Evolutionary conservation across 176 grass and related monocot species (phyloP).

Genomic region (Aegilops tauschii): DNA sequence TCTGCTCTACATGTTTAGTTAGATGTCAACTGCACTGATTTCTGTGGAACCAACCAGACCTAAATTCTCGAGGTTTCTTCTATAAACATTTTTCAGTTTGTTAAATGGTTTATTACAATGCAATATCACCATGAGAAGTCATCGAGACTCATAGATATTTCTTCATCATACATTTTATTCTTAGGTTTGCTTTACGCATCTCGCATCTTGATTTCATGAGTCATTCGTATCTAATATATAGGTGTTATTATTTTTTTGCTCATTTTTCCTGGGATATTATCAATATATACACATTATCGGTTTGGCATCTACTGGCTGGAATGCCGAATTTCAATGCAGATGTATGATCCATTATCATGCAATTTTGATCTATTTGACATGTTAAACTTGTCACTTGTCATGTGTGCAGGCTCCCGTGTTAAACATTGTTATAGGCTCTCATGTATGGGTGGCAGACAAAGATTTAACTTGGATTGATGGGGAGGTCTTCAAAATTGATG

Average conservation of each 20-base stretch:
- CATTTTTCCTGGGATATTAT: background rate
- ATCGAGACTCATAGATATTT: background rate
- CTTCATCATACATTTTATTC: background rate
- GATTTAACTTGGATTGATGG: conserved; percentile 89
- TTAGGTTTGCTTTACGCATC: conserved; percentile 3
- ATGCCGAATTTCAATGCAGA: background rate
- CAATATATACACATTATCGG: background rate
- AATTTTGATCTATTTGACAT: conserved; percentile 10
- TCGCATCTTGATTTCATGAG: conserved; percentile 9
- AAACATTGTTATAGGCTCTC: conserved; percentile 86
- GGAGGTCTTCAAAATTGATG: conserved; percentile 76
- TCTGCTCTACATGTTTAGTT: background rate
- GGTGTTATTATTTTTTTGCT: background rate
- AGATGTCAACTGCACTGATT: background rate
- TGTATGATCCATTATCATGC: conserved; percentile 7
- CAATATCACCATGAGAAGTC: background rate
- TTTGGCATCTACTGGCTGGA: background rate
- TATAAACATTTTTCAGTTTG: conserved; percentile 3
- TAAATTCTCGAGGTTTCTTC: background rate
- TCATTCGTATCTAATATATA: background rate
- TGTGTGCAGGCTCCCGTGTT: conserved; percentile 40
- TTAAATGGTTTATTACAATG: background rate
- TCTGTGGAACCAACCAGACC: background rate
- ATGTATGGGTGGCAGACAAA: conserved; percentile 89
- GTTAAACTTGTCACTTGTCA: conserved; percentile 9